Evolutionary conservation across 1,139 yeast genomes (phyloP), one percentile per base, ranked within the genome.

Genomic region (Magnusiomyces sp.): DNA sequence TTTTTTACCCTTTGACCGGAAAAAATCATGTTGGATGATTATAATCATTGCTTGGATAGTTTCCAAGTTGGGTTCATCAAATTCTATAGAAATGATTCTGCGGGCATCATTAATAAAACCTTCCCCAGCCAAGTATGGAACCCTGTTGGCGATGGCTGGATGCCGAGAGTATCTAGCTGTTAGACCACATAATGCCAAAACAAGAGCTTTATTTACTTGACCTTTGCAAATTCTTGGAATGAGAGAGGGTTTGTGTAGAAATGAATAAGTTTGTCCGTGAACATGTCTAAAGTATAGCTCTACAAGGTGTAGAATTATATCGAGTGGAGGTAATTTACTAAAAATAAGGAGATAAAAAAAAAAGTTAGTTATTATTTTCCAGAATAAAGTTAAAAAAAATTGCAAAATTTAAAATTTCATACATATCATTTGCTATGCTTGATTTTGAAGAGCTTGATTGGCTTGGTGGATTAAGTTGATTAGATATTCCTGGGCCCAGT

Each of bases 211-310:
- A 43, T 59, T 59, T 42, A 67, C 65, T 40, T 59, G 55, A 2
- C 62, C 62, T 10, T 60, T 57, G 20, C 60, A 57, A 32, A 68
- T 51, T 20, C 62, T 53, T 6, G 59, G 58, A 56, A 68, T 59
- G 45, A 68, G 66, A 1, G 68, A 57, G 1, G 68, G 68, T 37
- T 62, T 59, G 54, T 68, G 71, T 16, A 68, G 59, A 49, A 67
- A 66, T 14, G 66, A 62, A 52, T 68, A 68, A 4, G 69, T 66
- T 52, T 67, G 71, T 48, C 64, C 62, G 55, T 68, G 68, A 41
- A 67, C 58, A 45, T 65, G 60, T 37, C 63, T 56, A 53, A 67
- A 67, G 51, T 67, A 67, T 10, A 58, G 51, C 45, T 62, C 64
- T 2, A 55, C 61, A 34, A 63, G 57, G 45, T 63, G 65, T 33